These are phyloP conservation scores for Salmacisia buchloeana DNA, from an alignment of 1,284 basidiomycete genomes.

Conservation along the genomic window DNA sequence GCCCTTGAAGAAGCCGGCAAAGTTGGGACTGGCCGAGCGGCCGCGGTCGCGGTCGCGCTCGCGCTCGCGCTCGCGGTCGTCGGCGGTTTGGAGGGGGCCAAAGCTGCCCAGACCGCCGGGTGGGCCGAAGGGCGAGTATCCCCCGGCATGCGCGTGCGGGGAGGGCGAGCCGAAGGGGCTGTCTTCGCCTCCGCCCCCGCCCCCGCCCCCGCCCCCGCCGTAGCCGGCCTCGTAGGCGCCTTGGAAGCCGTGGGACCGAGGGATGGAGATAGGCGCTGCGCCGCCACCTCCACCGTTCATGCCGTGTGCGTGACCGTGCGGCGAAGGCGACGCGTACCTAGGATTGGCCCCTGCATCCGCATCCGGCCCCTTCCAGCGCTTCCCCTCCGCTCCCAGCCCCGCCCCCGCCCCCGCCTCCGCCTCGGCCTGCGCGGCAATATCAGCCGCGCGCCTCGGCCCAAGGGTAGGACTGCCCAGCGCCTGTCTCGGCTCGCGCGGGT, in stretches of 20 bases:
- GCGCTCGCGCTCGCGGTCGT: too few species aligned
- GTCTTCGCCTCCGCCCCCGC: too few species aligned
- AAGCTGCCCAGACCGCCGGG: too few species aligned
- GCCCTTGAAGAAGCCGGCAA: slow-evolving; percentile 26
- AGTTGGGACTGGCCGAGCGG: background rate
- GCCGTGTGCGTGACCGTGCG: background rate
- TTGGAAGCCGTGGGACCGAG: background rate
- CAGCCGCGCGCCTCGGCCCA: background rate
- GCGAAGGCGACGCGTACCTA: too few species aligned
- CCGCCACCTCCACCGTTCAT: background rate
- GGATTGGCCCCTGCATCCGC: too few species aligned
- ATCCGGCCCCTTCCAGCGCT: too few species aligned
- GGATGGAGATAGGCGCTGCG: background rate
- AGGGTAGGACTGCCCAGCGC: background rate
- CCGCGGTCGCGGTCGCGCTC: background rate
- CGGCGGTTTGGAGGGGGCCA: too few species aligned
- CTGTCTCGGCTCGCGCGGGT: background rate
- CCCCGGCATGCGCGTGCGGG: too few species aligned
- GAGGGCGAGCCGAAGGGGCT: too few species aligned
- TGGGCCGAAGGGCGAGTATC: too few species aligned
- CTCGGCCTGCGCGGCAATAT: slow-evolving; percentile 3
- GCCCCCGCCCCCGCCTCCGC: background rate
- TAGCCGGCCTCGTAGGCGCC: too few species aligned
- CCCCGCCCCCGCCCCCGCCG: background rate
- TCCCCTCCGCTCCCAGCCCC: too few species aligned